Evolutionary conservation across 495 filamentous ascomycete genomes (phyloP), one percentile per base, ranked within the genome.

Genomic region (Neurospora sp.): DNA sequence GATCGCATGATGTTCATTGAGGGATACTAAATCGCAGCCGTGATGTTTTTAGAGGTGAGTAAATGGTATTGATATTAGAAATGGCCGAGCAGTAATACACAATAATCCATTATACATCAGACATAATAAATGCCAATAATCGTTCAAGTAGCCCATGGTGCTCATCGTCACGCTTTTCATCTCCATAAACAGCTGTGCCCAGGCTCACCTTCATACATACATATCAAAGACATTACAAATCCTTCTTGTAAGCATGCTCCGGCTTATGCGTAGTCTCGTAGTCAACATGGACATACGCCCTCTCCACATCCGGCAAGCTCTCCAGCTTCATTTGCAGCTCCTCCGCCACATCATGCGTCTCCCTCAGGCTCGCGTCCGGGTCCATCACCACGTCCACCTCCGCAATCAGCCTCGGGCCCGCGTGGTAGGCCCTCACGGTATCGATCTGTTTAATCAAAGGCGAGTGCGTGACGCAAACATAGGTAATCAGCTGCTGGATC

Each of bases 201-300:
- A 53, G 2, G 46, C 12, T 8, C 22, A 61, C 22, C 22, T 59
- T 59, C 35, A 11, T 11, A 69, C 11, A 39, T 5, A 18, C 27
- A 69, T 40, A 39, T 5, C 66, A 35, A 18, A 69, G 5, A 40
- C 27, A 22, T 59, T 38, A 88, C 70, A 88, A 68, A 77, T 88
- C 87, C 80, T 89, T 89, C 80, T 87, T 87, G 61, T 78, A 83
- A 27, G 78, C 79, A 78, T 88, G 87, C 81, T 89, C 93, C 11
- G 96, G 96, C 83, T 97, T 97, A 81, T 99, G 96, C n/a, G 91
- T 94, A 8, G 94, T 84, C 86, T 99, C 96, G 76, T 95, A 98
- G 78, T 99, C 96, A 18, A 98, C 94, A 82, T 99, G 96, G 16
- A 98, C 96, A 83, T 98, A 99, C 1, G 94, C 93, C 74, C 96